Evolutionary conservation across 2,329 filamentous ascomycete genomes (phyloP).

Genomic region (Microsporum audouinii): DNA sequence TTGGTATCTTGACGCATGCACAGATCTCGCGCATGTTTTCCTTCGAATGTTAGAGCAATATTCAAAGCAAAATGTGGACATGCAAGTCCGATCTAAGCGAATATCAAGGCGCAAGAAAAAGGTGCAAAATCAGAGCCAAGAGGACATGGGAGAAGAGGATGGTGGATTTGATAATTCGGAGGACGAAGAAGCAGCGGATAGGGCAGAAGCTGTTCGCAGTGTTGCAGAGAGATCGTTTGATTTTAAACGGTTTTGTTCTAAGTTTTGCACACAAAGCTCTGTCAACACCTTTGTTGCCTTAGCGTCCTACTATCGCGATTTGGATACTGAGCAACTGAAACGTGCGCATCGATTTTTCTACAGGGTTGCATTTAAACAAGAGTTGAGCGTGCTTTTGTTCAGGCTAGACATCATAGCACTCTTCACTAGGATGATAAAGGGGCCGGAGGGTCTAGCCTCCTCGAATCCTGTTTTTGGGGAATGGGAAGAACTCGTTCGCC

Average conservation of each 20-base stretch:
- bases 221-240: slow-evolving; percentile 86
- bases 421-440: slow-evolving; percentile 85
- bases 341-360: slow-evolving; percentile 90
- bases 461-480: slow-evolving; percentile 61
- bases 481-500: slow-evolving; percentile 80
- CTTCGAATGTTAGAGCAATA: slow-evolving; percentile 84
- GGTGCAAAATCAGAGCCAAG: slow-evolving; percentile 47
- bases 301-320: slow-evolving; percentile 66
- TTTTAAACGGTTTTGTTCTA: slow-evolving; percentile 68
- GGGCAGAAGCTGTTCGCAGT: slow-evolving; percentile 61
- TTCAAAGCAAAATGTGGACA: slow-evolving; percentile 84
- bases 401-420: slow-evolving; percentile 82
- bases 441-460: slow-evolving; percentile 62
- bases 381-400: slow-evolving; percentile 78
- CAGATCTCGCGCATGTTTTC: slow-evolving; percentile 84
- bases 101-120: slow-evolving; percentile 60
- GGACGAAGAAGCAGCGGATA: slow-evolving; percentile 47
- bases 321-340: slow-evolving; percentile 71
- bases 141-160: slow-evolving; percentile 23
- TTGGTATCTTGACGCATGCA: slow-evolving; percentile 82
- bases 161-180: slow-evolving; percentile 45
- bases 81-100: slow-evolving; percentile 78
- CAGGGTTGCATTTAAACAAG: slow-evolving; percentile 86
- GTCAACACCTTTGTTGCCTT: slow-evolving; percentile 83
- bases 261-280: slow-evolving; percentile 72